phyloP scores from a whole-genome alignment of 139 green algal genomes.

The Chlorella sp. region DNA sequence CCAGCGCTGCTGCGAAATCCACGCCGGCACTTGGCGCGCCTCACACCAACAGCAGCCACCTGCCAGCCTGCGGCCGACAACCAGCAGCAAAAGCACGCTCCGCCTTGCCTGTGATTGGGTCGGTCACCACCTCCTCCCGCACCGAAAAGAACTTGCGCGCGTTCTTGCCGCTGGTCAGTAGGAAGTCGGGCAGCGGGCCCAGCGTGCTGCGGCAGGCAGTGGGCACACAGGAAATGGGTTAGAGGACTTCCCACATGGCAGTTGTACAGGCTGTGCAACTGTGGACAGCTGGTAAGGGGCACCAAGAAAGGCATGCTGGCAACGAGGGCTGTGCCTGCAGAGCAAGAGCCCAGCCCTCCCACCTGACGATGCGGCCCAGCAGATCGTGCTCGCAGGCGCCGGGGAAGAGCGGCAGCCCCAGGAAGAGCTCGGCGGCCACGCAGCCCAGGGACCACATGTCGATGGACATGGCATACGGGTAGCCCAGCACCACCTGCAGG shows the following conservation, averaged over 20 bases:
- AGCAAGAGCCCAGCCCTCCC: background rate
- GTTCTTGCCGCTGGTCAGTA: conserved; percentile 77
- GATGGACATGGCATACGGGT: conserved; percentile 36
- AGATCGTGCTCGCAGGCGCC: conserved; percentile 93
- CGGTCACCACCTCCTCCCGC: conserved; percentile 18
- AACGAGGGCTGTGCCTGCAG: no score
- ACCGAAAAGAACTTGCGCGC: conserved; percentile 82
- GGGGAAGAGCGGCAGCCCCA: conserved; percentile 93
- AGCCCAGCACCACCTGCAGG: conserved; percentile 46
- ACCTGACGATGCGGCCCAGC: conserved; percentile 79
- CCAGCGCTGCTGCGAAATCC: no score
- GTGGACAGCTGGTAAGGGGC: no score
- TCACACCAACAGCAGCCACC: no score
- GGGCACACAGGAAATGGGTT: background rate
- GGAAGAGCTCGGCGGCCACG: conserved; percentile 39
- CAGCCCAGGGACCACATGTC: conserved; percentile 38
- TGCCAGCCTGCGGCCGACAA: no score
- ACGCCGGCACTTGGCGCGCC: no score
- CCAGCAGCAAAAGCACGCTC: no score
- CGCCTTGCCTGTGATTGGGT: background rate
- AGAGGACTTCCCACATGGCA: no score
- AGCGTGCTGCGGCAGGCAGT: conserved; percentile 65
- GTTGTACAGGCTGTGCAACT: no score
- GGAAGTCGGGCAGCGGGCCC: conserved; percentile 67
- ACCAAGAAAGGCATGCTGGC: no score